Evolutionary conservation across 2,329 filamentous ascomycete genomes (phyloP).

Genomic region (Aureobasidium sp.): DNA sequence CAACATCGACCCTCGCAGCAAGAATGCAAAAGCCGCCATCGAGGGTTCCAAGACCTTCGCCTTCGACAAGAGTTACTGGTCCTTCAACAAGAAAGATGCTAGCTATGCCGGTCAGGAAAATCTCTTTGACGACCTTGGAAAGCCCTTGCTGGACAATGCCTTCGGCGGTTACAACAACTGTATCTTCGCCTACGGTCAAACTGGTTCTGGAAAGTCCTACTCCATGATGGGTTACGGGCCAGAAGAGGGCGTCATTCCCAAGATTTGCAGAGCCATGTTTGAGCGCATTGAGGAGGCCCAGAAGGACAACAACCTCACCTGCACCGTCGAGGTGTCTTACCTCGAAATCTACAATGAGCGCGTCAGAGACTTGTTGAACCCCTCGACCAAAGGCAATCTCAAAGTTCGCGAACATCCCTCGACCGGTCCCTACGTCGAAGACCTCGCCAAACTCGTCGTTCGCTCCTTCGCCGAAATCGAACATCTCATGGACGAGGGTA

Average conservation of each 20-base stretch:
- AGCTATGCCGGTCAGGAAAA: constrained; percentile 87
- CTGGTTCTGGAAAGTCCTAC: constrained; percentile 96
- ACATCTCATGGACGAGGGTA: constrained; percentile 97
- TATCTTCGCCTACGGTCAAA: constrained; percentile 98
- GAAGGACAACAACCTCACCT: constrained; percentile 66
- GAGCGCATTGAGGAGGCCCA: constrained; percentile 64
- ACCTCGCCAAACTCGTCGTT: constrained; percentile 90
- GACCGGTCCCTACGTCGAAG: constrained; percentile 95
- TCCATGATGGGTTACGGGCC: constrained; percentile 99
- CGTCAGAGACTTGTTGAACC: constrained; percentile 91
- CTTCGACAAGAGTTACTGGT: constrained; percentile 98
- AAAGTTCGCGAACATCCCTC: constrained; percentile 97
- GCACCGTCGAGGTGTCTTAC: constrained; percentile 96
- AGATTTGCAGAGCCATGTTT: constrained; percentile 98
- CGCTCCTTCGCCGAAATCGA: constrained; percentile 93
- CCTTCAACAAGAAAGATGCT: constrained; percentile 72
- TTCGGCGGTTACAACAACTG: constrained; percentile 99
- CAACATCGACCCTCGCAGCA: constrained; percentile 49
- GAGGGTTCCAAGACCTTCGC: constrained; percentile 77
- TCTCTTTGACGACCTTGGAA: constrained; percentile 79
- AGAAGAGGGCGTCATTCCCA: constrained; percentile 90
- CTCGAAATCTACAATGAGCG: constrained; percentile 99
- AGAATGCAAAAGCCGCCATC: constrained; percentile 55
- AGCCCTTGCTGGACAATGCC: constrained; percentile 90
- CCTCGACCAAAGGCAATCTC: constrained; percentile 88